Conservation (phyloP, 805 yeast genomes). For the Teunomyces tritomae region DNA sequence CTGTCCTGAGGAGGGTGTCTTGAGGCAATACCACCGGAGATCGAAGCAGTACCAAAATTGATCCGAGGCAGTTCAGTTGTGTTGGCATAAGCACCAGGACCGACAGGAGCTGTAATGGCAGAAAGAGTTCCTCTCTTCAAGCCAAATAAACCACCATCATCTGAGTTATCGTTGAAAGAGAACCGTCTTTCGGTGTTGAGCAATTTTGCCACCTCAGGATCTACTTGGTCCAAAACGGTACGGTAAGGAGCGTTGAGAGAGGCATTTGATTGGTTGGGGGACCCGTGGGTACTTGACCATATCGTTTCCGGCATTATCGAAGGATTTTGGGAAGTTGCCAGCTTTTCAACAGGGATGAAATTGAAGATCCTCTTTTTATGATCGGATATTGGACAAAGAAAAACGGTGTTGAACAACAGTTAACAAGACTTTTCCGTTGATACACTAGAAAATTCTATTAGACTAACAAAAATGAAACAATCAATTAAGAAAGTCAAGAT, state of each 20-base stretch:
- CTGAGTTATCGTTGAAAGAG: conserved; percentile 44
- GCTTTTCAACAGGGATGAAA: too few relatives aligned
- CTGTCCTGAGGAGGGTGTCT: conserved; percentile 47
- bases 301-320: conserved; percentile 39
- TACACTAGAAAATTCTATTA: too few relatives aligned
- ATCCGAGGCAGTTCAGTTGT: conserved; percentile 22
- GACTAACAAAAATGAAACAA: neutral
- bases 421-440: too few relatives aligned
- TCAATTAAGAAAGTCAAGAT: neutral
- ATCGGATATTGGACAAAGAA: too few relatives aligned
- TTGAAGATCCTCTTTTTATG: too few relatives aligned
- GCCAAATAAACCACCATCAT: conserved; percentile 46
- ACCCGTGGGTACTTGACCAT: conserved; percentile 31
- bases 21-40: conserved; percentile 52
- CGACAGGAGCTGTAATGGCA: conserved; percentile 44
- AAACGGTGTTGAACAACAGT: too few relatives aligned
- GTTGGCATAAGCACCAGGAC: conserved; percentile 16
- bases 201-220: conserved; percentile 38
- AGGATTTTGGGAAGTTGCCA: neutral
- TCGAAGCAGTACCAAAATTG: conserved; percentile 59
- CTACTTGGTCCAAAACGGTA: conserved; percentile 37
- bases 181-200: conserved; percentile 29
- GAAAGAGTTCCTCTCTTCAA: conserved; percentile 47
- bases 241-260: conserved; percentile 19
- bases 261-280: conserved; percentile 12